A percentile compares a stretch with the other conserved stretches of the same genome.
These are phyloP conservation scores for Wickerhamiella azyma DNA, from an alignment of 805 yeast genomes.

Conservation along the genomic window DNA sequence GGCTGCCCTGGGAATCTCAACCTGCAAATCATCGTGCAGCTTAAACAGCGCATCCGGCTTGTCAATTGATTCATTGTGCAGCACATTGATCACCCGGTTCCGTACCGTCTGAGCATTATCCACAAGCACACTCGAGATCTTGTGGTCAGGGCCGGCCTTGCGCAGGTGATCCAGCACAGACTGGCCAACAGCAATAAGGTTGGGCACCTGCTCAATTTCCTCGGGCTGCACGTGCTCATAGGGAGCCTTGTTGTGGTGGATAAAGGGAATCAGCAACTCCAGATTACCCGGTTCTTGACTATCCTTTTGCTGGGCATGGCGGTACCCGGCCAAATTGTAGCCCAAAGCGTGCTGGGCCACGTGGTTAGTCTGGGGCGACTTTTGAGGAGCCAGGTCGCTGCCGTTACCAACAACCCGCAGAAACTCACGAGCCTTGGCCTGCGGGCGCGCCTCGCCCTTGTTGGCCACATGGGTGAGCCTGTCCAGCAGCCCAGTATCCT, in stretches of 20 bases:
- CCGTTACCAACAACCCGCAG: neutral
- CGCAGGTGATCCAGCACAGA: slow-evolving; percentile 2
- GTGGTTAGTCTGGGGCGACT: neutral
- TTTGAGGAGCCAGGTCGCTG: neutral
- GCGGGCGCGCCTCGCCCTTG: slow-evolving; percentile 6
- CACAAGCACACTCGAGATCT: neutral
- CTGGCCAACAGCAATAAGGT: neutral
- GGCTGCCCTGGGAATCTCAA: neutral
- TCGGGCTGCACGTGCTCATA: neutral
- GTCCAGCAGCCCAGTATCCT: slow-evolving; percentile 1
- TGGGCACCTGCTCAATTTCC: neutral
- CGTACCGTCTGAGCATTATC: slow-evolving; percentile 3
- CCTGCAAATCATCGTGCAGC: neutral
- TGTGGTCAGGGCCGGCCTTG: neutral
- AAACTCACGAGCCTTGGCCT: slow-evolving; percentile 5
- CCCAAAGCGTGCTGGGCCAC: neutral
- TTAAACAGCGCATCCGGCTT: slow-evolving; percentile 2
- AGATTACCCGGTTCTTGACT: neutral
- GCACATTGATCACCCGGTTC: neutral
- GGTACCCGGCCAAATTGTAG: neutral
- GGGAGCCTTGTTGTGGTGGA: neutral
- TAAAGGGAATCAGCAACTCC: slow-evolving; percentile 1
- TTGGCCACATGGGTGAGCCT: neutral
- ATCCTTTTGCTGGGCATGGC: neutral
- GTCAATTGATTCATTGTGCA: neutral